Base-by-base conservation (phyloP, 1,139 yeast genomes). In the Kluyveromyces sp. region DNA sequence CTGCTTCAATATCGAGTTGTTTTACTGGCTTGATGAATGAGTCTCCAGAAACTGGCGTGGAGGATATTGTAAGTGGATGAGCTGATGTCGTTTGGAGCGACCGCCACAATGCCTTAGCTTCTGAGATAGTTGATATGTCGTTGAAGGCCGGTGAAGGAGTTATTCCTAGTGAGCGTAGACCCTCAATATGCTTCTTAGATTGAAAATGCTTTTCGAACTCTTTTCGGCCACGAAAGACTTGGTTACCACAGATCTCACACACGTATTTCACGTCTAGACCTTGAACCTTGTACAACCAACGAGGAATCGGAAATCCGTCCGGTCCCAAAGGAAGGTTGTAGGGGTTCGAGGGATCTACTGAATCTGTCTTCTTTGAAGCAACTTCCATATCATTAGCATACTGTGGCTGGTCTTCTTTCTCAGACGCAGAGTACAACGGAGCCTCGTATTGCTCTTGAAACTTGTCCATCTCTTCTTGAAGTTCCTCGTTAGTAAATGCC, bases 261-360 rank as follows among this genome's bases (percentile, higher is more conserved):
- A 67, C 60, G 54, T 78, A 86, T 41, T 75, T 77, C 42, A 77
- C 75, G 46, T 85, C 87, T 11, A 89, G 69, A 0, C 98, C 98
- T 56, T 87, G 92, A 30, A 88, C 69, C 60, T 89, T 92, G 71
- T 80, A 89, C 25, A 92, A 68, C 99, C 99, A 92, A 47, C 73
- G 78, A 1, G 98, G 98, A 33, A 92, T 87, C 0, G 97, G 96
- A 34, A 75, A 75, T 0, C 97, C 97, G 63, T 89, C 96, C 30
- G 86, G 75, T 0, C 95, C 97, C 1, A 86, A 50, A 0, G 96
- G 95, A 44, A 86, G 63, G 48, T 82, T 78, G 45, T 78, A 69
- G 4, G 82, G 77, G 43, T 68, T 70, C 28, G 51, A 51, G 3
- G 50, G 49, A 13, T 49, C 52, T 13, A 57, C 59, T 9, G 26